Conservation (phyloP, 2,329 filamentous ascomycete genomes). For the Aspergillus pseudotamarii region DNA sequence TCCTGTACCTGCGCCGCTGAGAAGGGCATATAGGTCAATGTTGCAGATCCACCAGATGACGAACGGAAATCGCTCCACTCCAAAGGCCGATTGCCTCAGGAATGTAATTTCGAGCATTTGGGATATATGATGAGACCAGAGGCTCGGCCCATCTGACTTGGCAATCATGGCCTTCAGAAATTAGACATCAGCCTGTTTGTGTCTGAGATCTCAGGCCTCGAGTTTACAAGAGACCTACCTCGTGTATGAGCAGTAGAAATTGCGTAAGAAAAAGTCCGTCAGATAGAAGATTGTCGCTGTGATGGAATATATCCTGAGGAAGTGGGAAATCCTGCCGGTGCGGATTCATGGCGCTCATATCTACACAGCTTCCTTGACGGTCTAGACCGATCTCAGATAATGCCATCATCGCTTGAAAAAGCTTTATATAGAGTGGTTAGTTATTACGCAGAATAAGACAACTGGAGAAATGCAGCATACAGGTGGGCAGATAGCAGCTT, state of each 20-base stretch:
- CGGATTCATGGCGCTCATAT: slow-evolving; percentile 56
- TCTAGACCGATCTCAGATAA: slow-evolving; percentile 58
- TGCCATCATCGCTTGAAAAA: slow-evolving; percentile 62
- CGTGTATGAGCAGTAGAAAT: slow-evolving; percentile 60
- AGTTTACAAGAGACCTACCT: slow-evolving; percentile 43
- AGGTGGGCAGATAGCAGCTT: slow-evolving; percentile 55
- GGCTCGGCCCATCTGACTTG: slow-evolving; percentile 49
- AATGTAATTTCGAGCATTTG: slow-evolving; percentile 55
- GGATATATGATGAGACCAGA: slow-evolving; percentile 59
- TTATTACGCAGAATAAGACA: slow-evolving; percentile 5
- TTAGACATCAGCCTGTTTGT: background rate
- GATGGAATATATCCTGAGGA: slow-evolving; percentile 48
- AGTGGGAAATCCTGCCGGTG: slow-evolving; percentile 57
- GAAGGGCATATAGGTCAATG: slow-evolving; percentile 58
- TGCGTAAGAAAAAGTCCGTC: slow-evolving; percentile 61
- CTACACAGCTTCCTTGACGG: slow-evolving; percentile 48
- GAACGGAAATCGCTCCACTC: slow-evolving; percentile 52
- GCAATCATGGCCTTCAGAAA: slow-evolving; percentile 47
- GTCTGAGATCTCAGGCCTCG: too few species aligned
- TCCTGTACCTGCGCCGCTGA: slow-evolving; percentile 56
- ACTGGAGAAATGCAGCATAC: slow-evolving; percentile 41
- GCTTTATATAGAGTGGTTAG: slow-evolving; percentile 36
- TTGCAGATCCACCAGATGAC: slow-evolving; percentile 58
- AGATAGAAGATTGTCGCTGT: slow-evolving; percentile 55
- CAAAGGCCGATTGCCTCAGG: slow-evolving; percentile 50